Evolutionary conservation across 1,284 basidiomycete species (phyloP), one percentile per base, ranked within the genome.

Genomic region (Golubevia pallescens): DNA sequence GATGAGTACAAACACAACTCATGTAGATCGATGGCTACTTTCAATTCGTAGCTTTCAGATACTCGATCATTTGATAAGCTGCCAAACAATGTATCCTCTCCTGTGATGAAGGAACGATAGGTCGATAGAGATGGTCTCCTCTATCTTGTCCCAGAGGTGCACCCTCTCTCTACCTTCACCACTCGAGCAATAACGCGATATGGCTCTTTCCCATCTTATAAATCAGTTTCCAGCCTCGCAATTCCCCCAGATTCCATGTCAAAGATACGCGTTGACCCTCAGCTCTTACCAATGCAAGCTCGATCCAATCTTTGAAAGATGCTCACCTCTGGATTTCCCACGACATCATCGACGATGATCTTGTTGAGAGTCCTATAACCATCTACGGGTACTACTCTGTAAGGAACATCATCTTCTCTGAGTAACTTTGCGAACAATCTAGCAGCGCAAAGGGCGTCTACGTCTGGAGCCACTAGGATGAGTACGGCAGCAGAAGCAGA

Each of bases 321-420:
- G 84, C 89, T 73, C 75, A 94, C 93, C 87, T 94, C 92, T 57
- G 88, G 85, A 74, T 91, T 90, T 2, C 88, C 87, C 5, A 89
- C 87, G 23, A 95, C 89, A 70, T 93, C 91, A 60, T 91, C 89
- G 62, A 55, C 48, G 6, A 89, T 88, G 76, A 92, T 88, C 6
- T 85, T 85, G 69, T 92, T 90, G 6, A 97, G 87, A 70, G 92
- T 92, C 20, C 89, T 88, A 73, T 93, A 92, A 0, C 95, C 94
- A 28, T 93, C 92, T 1, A 98, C 91, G n/a, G 96, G 96, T 21
- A 95, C 91, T 69, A 95, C 90, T 55, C 93, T 90, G 86, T 97
- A 92, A 81, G 93, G 92, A 21, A 99, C 90, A 77, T 97, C 94
- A 88, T 99, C 97, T 74, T 96, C 93, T 72, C 91, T 92, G 86